Conservation (phyloP, 352 stramenopile genomes). For the Phytophthora lateralis region DNA sequence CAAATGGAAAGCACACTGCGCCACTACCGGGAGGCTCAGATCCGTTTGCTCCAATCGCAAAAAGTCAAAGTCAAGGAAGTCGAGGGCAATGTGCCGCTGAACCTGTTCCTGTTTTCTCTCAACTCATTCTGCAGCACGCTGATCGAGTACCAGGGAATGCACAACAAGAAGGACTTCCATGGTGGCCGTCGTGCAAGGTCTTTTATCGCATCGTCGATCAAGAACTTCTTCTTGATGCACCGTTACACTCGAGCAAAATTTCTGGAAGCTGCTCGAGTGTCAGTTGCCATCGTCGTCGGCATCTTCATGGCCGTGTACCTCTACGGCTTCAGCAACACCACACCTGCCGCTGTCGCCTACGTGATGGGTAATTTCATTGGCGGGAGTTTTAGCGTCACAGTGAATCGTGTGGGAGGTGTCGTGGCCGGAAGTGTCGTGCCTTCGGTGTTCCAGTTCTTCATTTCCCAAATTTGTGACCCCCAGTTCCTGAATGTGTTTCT, state of each 20-base stretch:
- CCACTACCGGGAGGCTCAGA: slow-evolving; percentile 65
- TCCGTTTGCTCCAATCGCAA: slow-evolving; percentile 53
- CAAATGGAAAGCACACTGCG: slow-evolving; percentile 78
- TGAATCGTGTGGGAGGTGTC: slow-evolving; percentile 85
- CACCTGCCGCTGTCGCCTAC: slow-evolving; percentile 65
- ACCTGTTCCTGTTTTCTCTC: slow-evolving; percentile 84
- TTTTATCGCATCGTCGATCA: slow-evolving; percentile 58
- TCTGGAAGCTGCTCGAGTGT: slow-evolving; percentile 58
- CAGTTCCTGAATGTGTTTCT: slow-evolving; percentile 48
- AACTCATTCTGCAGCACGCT: slow-evolving; percentile 85
- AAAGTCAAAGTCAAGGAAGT: slow-evolving; percentile 70
- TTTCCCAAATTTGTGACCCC: slow-evolving; percentile 66
- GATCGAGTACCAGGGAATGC: slow-evolving; percentile 66
- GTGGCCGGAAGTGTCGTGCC: slow-evolving; percentile 84
- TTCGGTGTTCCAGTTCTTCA: slow-evolving; percentile 87
- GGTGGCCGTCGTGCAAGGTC: slow-evolving; percentile 46
- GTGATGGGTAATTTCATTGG: slow-evolving; percentile 84
- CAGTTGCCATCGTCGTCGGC: slow-evolving; percentile 62
- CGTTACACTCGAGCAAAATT: slow-evolving; percentile 50
- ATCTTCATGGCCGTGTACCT: slow-evolving; percentile 77
- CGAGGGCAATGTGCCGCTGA: slow-evolving; percentile 80
- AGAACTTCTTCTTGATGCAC: slow-evolving; percentile 50
- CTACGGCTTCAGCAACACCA: slow-evolving; percentile 74
- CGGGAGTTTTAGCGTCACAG: slow-evolving; percentile 77
- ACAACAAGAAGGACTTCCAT: slow-evolving; percentile 69